These are phyloP conservation scores for Calonectria fujianensis DNA, from an alignment of 2,329 filamentous ascomycete genomes.

Conservation along the genomic window DNA sequence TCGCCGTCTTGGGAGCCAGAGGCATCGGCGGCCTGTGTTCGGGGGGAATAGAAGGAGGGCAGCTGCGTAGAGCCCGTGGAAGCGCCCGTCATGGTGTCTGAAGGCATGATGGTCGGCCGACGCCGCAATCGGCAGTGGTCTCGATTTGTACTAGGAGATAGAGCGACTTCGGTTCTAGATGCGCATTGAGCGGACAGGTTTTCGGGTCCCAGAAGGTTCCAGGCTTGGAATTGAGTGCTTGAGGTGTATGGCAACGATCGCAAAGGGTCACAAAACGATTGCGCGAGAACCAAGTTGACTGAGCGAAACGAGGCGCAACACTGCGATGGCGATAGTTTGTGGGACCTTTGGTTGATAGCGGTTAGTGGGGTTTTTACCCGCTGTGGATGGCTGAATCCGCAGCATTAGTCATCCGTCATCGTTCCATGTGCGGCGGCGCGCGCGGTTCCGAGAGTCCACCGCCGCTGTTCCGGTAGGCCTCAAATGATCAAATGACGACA, in stretches of 20 bases:
- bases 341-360: constrained; percentile 51
- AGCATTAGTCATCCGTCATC: constrained; percentile 51
- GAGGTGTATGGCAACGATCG: constrained; percentile 3
- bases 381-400: constrained; percentile 34
- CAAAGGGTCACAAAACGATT: background rate
- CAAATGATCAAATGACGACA: background rate
- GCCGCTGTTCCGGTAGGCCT: background rate
- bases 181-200: constrained; percentile 40
- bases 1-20: constrained; percentile 42
- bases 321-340: constrained; percentile 53
- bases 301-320: constrained; percentile 32
- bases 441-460: constrained; percentile 42
- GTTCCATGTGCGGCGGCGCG: background rate
- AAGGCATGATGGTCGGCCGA: constrained; percentile 53
- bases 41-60: constrained; percentile 69
- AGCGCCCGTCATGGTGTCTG: constrained; percentile 54
- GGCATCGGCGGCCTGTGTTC: constrained; percentile 56
- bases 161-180: constrained; percentile 38
- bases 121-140: constrained; percentile 51
- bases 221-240: constrained; percentile 15
- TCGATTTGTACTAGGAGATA: constrained; percentile 30
- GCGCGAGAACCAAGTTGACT: constrained; percentile 27
- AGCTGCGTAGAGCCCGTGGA: constrained; percentile 61
- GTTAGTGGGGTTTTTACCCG: constrained; percentile 51
- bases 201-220: constrained; percentile 18